Base-by-base conservation (phyloP, 1,139 yeast species). In the Yamadazyma mexicana region DNA sequence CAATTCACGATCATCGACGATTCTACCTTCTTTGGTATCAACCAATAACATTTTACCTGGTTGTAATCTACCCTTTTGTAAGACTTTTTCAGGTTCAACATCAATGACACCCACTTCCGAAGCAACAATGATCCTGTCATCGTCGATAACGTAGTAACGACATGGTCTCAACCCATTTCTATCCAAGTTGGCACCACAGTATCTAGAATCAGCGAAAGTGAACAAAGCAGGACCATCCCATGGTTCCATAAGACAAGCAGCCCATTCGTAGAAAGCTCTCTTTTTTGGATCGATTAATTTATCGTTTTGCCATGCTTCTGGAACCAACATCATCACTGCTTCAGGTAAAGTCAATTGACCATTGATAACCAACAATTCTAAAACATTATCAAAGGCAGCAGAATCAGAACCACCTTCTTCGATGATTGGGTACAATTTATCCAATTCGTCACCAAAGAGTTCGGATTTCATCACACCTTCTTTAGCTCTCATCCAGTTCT, bases 201-300 rank as follows among this genome's bases (percentile, higher is more conserved):
- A 92, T 58, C 98, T 79, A 50, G 96, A 98, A 64, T 92, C 98
- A 27, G 98, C 94, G 66, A 92, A 92, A 26, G 96, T 89, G 72
- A 92, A 87, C 54, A 92, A 74, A 31, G 98, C 98, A 27, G 98
- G 98, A 51, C 98, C 98, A 69, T 92, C 98, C 98, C 98, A 92
- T 16, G 98, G 98, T 70, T 92, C 98, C 97, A 92, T 92, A 52
- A 91, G 71, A 69, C 97, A 89, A 14, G 98, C 96, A 36, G 98
- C 98, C 98, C 98, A 92, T 66, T 92, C 98, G 67, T 91, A 92
- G 65, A 94, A 92, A 0, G 98, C 97, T 56, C 78, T 82, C 70
- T 89, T 87, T 60, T 85, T 83, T 40, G 95, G 88, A 62, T 91
- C 96, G 83, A 91, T 89, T 49, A 76, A 64, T 43, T 71, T 68